Base-by-base conservation (phyloP, 305 asterid species). In the Withania somnifera region DNA sequence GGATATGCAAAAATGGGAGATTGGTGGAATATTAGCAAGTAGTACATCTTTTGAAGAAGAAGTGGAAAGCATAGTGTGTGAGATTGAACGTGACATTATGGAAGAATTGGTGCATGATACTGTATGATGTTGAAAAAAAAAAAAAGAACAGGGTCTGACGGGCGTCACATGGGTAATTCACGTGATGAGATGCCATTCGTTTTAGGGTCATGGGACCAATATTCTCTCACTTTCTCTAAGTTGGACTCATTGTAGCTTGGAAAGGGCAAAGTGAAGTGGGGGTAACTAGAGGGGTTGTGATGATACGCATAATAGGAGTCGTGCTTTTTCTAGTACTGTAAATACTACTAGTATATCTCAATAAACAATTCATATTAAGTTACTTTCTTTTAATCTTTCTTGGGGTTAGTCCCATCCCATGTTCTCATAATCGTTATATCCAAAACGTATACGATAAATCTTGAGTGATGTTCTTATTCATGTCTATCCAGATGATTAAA, bases 31-130 rank as follows among this genome's bases (percentile, higher is more conserved):
- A 34, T 34, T 36, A 36, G 5, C 40, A 36, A 36, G 40, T 36
- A 5, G 1, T 36, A 36, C 11, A 4, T 34, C 4, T 32, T 66
- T 10, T 15, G 40, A 77, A 0, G 42, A 77, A 19, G 2, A 90
- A 81, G 86, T 86, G 82, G 97, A 91, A 82, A 52, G 71, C 0
- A 45, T 95, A 1, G 97, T 87, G 47, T 60, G 80, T 38, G 96
- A 91, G 89, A 91, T 95, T 50, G 97, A 91, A 83, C 89, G 89
- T 75, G 91, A 85, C 38, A 89, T 95, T 6, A 15, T 91, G 87
- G 93, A 90, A 83, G 76, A 82, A 81, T 54, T 95, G 32, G 67
- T 94, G 89, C 84, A 87, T 69, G 99, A 95, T 67, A 89, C 90
- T 10, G 66, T 56, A 20, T 20, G 26, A 36, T 1, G 34, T 3